A percentile compares a stretch with the other conserved stretches of the same genome.
Evolutionary conservation across 73 alveolate genomes (phyloP).

Genomic region (Tetrahymena borealis): DNA sequence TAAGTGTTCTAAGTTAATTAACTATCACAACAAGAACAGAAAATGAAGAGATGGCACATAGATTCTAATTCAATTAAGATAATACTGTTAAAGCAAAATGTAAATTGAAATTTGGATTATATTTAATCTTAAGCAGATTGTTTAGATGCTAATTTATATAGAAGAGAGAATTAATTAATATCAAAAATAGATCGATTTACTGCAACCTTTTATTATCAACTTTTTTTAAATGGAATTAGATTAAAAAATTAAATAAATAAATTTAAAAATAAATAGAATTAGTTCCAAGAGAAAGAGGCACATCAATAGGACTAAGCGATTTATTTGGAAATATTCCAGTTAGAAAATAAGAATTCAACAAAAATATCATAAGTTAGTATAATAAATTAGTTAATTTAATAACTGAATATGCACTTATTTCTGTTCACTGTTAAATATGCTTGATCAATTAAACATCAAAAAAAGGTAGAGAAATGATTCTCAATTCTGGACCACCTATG

Average conservation of each 20-base stretch:
- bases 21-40: constrained; percentile 69
- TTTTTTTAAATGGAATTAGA: background rate
- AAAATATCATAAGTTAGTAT: constrained; percentile 49
- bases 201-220: too few relatives aligned
- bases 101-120: background rate
- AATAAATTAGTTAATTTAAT: constrained; percentile 42
- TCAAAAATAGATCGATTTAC: too few relatives aligned
- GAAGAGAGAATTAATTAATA: too few relatives aligned
- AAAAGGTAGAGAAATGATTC: background rate
- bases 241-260: background rate
- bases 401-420: constrained; percentile 58
- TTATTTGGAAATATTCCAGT: constrained; percentile 75
- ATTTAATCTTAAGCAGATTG: background rate
- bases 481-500: constrained; percentile 13
- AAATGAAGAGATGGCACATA: constrained; percentile 65
- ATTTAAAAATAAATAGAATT: background rate
- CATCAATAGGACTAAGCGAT: constrained; percentile 58
- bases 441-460: background rate
- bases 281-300: constrained; percentile 63
- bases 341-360: constrained; percentile 54
- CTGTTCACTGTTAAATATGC: constrained; percentile 4
- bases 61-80: constrained; percentile 47
- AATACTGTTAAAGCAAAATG: background rate
- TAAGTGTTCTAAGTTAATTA: constrained; percentile 76
- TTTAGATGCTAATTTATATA: too few relatives aligned